phyloP scores from a whole-genome alignment of 2,329 filamentous ascomycete species.

The Amauroascus niger region DNA sequence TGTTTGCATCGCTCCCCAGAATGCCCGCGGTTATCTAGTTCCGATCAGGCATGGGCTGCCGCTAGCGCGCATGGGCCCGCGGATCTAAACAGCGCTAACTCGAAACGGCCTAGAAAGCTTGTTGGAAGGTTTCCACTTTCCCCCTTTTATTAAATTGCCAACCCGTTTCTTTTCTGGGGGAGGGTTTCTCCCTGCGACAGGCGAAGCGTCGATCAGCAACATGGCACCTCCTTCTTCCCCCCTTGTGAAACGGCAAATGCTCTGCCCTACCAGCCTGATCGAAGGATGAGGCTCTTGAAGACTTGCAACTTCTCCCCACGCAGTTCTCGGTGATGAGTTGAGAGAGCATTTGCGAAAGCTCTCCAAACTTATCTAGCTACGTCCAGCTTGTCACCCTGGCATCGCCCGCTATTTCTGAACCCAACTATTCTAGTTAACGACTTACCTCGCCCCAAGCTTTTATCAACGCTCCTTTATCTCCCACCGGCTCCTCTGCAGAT shows the following conservation, averaged over 20 bases:
- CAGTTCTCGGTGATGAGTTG: not conserved
- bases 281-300: not conserved
- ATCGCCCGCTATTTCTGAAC: not conserved
- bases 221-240: conserved; percentile 3
- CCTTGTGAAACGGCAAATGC: not conserved
- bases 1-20: conserved; percentile 4
- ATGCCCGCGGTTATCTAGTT: conserved; percentile 4
- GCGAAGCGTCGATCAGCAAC: conserved; percentile 3
- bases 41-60: not conserved
- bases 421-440: not conserved
- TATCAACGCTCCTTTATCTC: not conserved
- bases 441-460: not conserved
- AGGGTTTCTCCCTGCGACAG: not conserved
- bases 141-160: conserved; percentile 8
- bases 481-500: not conserved
- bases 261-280: not conserved
- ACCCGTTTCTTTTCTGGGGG: not conserved
- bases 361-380: not conserved
- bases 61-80: conserved; percentile 5
- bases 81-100: conserved; percentile 6
- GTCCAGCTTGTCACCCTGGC: not conserved
- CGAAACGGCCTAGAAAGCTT: not conserved
- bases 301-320: not conserved
- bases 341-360: not conserved
- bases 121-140: no score